A percentile compares a stretch with the other conserved stretches of the same genome.
Evolutionary conservation across 2,329 filamentous ascomycete genomes (phyloP).

Genomic region (Exophiala viscosa): DNA sequence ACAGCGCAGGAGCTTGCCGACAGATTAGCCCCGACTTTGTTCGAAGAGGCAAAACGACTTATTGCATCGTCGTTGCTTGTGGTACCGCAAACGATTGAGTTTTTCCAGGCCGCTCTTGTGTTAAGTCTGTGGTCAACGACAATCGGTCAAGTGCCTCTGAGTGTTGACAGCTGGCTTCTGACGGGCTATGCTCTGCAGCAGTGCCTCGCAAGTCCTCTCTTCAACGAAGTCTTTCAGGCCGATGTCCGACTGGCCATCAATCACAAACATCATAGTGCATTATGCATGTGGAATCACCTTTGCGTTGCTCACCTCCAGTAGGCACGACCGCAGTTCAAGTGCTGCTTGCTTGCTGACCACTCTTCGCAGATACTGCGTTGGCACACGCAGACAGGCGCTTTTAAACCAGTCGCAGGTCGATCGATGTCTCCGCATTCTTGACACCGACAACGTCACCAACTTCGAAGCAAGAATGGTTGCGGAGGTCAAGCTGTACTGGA

Average conservation of each 20-base stretch:
- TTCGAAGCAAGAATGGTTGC: constrained; percentile 48
- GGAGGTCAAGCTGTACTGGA: constrained; percentile 46
- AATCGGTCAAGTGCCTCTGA: constrained; percentile 43
- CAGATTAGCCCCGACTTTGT: constrained; percentile 38
- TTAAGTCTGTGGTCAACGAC: constrained; percentile 47
- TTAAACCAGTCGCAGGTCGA: constrained; percentile 39
- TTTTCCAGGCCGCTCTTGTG: constrained; percentile 44
- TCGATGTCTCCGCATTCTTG: constrained; percentile 37
- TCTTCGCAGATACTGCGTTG: constrained; percentile 40
- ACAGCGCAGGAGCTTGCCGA: constrained; percentile 38
- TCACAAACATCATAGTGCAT: constrained; percentile 31
- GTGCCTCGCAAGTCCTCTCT: constrained; percentile 37
- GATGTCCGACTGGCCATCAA: constrained; percentile 11
- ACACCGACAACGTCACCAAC: constrained; percentile 40
- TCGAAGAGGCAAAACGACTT: constrained; percentile 35
- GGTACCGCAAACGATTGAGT: constrained; percentile 41
- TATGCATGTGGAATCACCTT: constrained; percentile 45
- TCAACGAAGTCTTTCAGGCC: constrained; percentile 24
- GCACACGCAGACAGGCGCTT: constrained; percentile 39
- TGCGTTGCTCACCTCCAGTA: constrained; percentile 44
- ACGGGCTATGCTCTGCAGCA: constrained; percentile 45
- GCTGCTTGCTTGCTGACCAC: neutral
- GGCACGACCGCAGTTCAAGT: neutral
- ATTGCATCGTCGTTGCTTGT: constrained; percentile 34
- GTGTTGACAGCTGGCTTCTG: constrained; percentile 46